Base-by-base conservation (phyloP, 257 asterid genomes). In the Avicennia marina region DNA sequence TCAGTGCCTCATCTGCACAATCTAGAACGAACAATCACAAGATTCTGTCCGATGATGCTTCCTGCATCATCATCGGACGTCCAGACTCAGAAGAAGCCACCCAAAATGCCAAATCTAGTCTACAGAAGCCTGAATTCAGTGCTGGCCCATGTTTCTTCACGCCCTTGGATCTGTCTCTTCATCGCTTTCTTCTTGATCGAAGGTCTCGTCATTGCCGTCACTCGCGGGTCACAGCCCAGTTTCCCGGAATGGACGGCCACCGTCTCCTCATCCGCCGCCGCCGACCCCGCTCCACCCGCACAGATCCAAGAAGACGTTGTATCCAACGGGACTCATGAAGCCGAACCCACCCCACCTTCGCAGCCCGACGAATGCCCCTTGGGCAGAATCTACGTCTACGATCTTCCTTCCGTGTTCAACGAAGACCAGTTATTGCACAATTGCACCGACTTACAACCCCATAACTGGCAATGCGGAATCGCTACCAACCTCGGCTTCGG, bases 381-480 rank as follows among this genome's bases (percentile, higher is more conserved):
- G 43, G 98, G 98, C 20, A 65, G 77, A 18, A 79, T 91, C 17
- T 91, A 60, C 72, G 87, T 80, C 17, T 88, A 87, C 81, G 86
- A 88, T 11, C 80, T 91, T 0, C 95, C 96, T 0, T 6, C 86
- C 10, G 27, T 68, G 29, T 78, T 79, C 64, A 88, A 86, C 48
- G 56, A 36, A 33, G 98, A 91, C 27, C 56, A 85, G 60, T 68
- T 78, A 4, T 22, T 69, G 2, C 32, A 67, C 43, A 68, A 67
- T 17, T 88, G 96, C 61, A 79, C 82, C 18, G 98, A 88, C 53
- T 79, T 91, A 18, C 73, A 85, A 34, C 88, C 72, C 0, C 85
- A 93, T 88, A 75, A 74, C 32, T 91, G 98, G 98, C 84, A 88
- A 34, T 88, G 98, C 70, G 98, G 98, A 6, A 78, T 88, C 24